These are phyloP conservation scores for Aspergillus nidulans DNA, from an alignment of 495 filamentous ascomycete genomes.

Conservation along the genomic window DNA sequence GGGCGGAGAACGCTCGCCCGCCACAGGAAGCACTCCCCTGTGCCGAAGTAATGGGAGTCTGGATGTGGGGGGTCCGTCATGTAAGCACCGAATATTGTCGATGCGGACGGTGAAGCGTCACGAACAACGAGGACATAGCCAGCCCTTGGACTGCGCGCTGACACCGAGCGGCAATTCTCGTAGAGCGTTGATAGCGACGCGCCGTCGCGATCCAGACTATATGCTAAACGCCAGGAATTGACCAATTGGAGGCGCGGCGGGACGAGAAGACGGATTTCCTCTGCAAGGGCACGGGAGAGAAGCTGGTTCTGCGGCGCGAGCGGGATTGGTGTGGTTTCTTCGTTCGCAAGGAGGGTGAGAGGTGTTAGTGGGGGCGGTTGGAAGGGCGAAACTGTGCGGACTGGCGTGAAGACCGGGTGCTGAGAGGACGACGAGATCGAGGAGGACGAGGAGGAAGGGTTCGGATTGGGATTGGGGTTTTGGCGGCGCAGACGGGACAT, in stretches of 20 bases:
- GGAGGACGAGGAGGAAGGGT: slow-evolving; percentile 22
- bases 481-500: slow-evolving; percentile 17
- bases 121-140: slow-evolving; percentile 84
- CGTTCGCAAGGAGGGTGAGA: slow-evolving; percentile 44
- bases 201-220: slow-evolving; percentile 91
- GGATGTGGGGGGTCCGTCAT: slow-evolving; percentile 82
- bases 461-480: slow-evolving; percentile 12
- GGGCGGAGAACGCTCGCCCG: slow-evolving; percentile 61
- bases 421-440: slow-evolving; percentile 21
- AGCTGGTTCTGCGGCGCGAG: slow-evolving; percentile 42
- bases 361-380: slow-evolving; percentile 58
- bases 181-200: slow-evolving; percentile 85
- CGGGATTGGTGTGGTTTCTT: slow-evolving; percentile 17
- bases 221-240: slow-evolving; percentile 80
- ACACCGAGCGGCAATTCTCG: slow-evolving; percentile 59
- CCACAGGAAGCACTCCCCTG: slow-evolving; percentile 98
- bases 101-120: slow-evolving; percentile 50
- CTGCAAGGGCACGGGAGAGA: slow-evolving; percentile 69
- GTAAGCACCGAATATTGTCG: slow-evolving; percentile 86
- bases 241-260: slow-evolving; percentile 80
- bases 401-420: slow-evolving; percentile 42
- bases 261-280: slow-evolving; percentile 88
- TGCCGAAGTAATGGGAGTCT: slow-evolving; percentile 83
- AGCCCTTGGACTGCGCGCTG: slow-evolving; percentile 61
- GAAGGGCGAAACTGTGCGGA: slow-evolving; percentile 54